Conservation (phyloP, 2,329 filamentous ascomycete species). For the Gliomastix tumulicola region DNA sequence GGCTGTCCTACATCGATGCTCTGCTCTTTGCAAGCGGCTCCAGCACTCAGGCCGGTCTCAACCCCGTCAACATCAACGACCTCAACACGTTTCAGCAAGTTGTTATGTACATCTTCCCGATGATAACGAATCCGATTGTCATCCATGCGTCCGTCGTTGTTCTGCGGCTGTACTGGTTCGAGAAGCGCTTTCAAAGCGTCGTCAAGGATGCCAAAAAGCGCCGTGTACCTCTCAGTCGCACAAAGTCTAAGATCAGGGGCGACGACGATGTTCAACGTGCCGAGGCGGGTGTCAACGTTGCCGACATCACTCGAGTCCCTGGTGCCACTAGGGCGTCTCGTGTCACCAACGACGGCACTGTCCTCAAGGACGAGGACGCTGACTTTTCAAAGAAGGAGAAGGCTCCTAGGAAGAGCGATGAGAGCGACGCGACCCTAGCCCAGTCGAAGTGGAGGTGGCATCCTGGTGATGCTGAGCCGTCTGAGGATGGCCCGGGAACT, state of each 20-base stretch:
- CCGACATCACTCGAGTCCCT: constrained; percentile 61
- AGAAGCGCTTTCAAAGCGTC: constrained; percentile 86
- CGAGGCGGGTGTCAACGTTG: constrained; percentile 58
- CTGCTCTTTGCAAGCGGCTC: constrained; percentile 82
- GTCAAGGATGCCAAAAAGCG: constrained; percentile 64
- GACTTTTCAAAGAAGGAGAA: constrained; percentile 13
- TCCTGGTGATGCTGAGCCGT: no score
- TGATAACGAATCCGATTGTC: constrained; percentile 75
- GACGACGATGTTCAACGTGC: constrained; percentile 40
- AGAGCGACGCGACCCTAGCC: constrained; percentile 25
- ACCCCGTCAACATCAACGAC: constrained; percentile 64
- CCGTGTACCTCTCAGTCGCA: constrained; percentile 56
- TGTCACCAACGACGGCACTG: constrained; percentile 54
- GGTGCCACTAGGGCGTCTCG: constrained; percentile 41
- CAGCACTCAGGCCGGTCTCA: constrained; percentile 88
- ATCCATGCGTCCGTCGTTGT: constrained; percentile 85
- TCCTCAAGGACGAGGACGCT: constrained; percentile 34
- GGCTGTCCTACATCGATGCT: constrained; percentile 75
- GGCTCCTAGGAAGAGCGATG: constrained; percentile 14
- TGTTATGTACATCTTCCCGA: constrained; percentile 62
- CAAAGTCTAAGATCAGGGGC: constrained; percentile 45
- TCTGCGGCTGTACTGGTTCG: constrained; percentile 93
- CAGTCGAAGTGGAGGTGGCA: no score
- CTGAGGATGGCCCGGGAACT: no score
- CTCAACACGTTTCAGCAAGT: constrained; percentile 69